Conservation (phyloP, 257 asterid genomes). For the Solanum commersonii region DNA sequence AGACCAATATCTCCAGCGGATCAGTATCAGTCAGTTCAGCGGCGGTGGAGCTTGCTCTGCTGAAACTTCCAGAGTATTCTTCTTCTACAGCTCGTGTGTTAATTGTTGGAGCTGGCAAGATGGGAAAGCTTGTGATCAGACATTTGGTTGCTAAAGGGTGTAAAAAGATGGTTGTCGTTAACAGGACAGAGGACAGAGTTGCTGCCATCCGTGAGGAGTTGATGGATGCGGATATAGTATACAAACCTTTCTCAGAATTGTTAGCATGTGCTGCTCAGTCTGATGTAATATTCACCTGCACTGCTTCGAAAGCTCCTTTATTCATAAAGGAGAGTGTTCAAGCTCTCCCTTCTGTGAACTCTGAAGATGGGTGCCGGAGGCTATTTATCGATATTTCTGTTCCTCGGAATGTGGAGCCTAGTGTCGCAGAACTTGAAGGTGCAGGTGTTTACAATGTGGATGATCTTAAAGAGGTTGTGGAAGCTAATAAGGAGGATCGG, state of each 20-base stretch:
- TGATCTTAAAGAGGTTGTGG: conserved; percentile 88
- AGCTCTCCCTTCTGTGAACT: conserved; percentile 34
- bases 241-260: conserved; percentile 48
- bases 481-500: conserved; percentile 71
- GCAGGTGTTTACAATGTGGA: conserved; percentile 72
- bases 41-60: conserved; percentile 83
- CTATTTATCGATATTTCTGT: conserved; percentile 80
- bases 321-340: conserved; percentile 62
- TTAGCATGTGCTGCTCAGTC: conserved; percentile 62
- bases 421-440: conserved; percentile 47
- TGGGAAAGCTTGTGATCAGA: conserved; percentile 89
- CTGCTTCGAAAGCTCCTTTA: conserved; percentile 57
- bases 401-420: conserved; percentile 78
- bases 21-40: conserved; percentile 96
- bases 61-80: conserved; percentile 60
- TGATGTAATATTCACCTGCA: conserved; percentile 78
- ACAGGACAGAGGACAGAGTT: conserved; percentile 73
- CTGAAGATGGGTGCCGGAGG: conserved; percentile 38
- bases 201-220: conserved; percentile 48
- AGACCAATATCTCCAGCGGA: conserved; percentile 74
- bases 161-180: conserved; percentile 61
- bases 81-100: conserved; percentile 44
- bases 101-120: conserved; percentile 93
- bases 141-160: conserved; percentile 84
- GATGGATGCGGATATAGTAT: conserved; percentile 52